Conservation (phyloP, 139 green algal genomes). For the Helicosporidium sp. region DNA sequence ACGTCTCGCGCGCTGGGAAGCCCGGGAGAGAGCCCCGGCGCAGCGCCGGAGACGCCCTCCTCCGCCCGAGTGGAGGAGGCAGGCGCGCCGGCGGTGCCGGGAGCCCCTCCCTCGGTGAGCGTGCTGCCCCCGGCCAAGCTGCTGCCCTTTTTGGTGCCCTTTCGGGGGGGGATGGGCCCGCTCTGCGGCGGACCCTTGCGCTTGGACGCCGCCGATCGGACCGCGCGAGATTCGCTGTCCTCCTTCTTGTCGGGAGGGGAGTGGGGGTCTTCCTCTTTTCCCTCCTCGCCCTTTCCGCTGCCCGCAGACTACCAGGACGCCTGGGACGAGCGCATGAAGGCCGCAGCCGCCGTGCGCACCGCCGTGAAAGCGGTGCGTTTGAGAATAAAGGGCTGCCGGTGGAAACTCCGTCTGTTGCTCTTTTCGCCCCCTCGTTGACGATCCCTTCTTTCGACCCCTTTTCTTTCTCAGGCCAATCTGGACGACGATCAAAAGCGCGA, state of each 20-base stretch:
- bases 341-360: constrained; percentile 45
- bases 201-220: too few species aligned
- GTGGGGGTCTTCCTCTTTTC: constrained; percentile 5
- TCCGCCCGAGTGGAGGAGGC: too few species aligned
- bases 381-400: too few species aligned
- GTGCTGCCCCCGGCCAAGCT: constrained; percentile 59
- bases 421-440: too few species aligned
- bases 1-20: background rate
- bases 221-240: constrained; percentile 1
- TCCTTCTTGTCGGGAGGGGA: constrained; percentile 5
- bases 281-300: constrained; percentile 44
- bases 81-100: constrained; percentile 8
- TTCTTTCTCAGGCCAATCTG: constrained; percentile 19
- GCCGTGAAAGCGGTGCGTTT: constrained; percentile 28
- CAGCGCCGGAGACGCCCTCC: background rate
- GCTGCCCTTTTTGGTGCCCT: constrained; percentile 68
- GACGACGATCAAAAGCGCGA: constrained; percentile 49
- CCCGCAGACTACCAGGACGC: constrained; percentile 54
- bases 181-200: constrained; percentile 32
- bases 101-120: constrained; percentile 7
- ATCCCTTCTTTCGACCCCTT: background rate
- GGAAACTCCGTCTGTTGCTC: too few species aligned
- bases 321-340: constrained; percentile 49
- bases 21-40: background rate
- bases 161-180: constrained; percentile 30